Evolutionary conservation across 2,329 filamentous ascomycete genomes (phyloP).

Genomic region (Hypoxylon sp.): DNA sequence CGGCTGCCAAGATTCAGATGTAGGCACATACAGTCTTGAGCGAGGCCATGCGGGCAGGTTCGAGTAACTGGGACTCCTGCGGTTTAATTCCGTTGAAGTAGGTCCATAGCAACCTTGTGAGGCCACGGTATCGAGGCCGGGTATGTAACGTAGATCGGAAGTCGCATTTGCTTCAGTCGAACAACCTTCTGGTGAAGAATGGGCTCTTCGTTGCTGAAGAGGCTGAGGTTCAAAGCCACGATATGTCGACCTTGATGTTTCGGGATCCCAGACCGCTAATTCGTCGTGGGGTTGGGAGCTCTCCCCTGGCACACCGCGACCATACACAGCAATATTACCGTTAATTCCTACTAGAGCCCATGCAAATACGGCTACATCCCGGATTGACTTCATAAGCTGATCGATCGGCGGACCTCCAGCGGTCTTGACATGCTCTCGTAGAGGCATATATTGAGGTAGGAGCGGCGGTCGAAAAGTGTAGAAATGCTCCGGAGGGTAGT

Average conservation of each 20-base stretch:
- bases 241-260: conserved; percentile 54
- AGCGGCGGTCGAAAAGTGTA: conserved; percentile 62
- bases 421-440: conserved; percentile 61
- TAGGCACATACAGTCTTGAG: conserved; percentile 24
- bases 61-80: conserved; percentile 32
- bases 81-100: conserved; percentile 33
- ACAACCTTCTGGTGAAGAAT: conserved; percentile 18
- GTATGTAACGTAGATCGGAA: conserved; percentile 30
- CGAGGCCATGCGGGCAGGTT: conserved; percentile 39
- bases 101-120: conserved; percentile 39
- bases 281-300: conserved; percentile 74
- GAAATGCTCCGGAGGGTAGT: conserved; percentile 60
- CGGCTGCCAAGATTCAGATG: conserved; percentile 35
- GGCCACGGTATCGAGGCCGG: conserved; percentile 34
- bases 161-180: conserved; percentile 23
- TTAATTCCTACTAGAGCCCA: conserved; percentile 88
- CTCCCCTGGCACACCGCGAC: conserved; percentile 73
- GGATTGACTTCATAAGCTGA: conserved; percentile 83
- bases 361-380: conserved; percentile 89
- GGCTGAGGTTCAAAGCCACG: conserved; percentile 58
- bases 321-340: conserved; percentile 76
- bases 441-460: conserved; percentile 62
- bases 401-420: conserved; percentile 69
- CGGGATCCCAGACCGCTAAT: conserved; percentile 72
- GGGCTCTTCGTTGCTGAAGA: conserved; percentile 49